Base-by-base conservation (phyloP, 2,329 filamentous ascomycete genomes). In the Neoscytalidium dimidiatum region DNA sequence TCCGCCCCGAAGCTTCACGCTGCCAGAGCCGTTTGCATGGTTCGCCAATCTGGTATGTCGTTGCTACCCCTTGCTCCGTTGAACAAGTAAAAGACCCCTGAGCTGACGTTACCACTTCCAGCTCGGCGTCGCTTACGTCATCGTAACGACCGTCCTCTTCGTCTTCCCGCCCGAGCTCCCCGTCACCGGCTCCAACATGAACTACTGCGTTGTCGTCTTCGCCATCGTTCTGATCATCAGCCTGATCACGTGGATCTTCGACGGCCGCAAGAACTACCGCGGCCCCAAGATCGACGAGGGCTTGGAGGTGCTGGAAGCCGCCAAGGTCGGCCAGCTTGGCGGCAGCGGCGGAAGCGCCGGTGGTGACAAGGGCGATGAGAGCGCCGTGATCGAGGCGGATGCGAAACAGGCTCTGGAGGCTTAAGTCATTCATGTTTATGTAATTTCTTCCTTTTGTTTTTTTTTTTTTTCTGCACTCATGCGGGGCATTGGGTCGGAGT, bases 131-230 rank as follows among this genome's bases (percentile, higher is more conserved):
- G 79, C 80, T 0, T 93, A 90, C 77, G 85, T 89, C 1, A 78
- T 86, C 13, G 74, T 92, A n/a, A 92, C 90, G 0, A 92, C 89
- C 0, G 86, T 92, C 0, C 81, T 93, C 0, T 92, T 92, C 77
- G 82, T 92, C 21, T 92, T 92, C 76, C 90, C 90, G 3, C 90
- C 90, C 0, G 83, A 83, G 7, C 72, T 88, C 3, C 89, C 88
- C 0, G 88, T 89, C 1, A 87, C 86, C 0, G 81, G 83, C 0
- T 85, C 79, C 69, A 92, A 86, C 77, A 92, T 92, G 90, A 93
- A 82, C 67, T 85, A 85, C 64, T 86, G 83, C 69, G 80, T 85
- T 48, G 85, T 83, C 19, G 85, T 82, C 0, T 87, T 88, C 56
- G 84, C 81, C 1, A 84, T 86, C 64, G 84, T 88, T 53, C 71